A percentile compares a stretch with the other conserved stretches of the same genome.
Evolutionary conservation across 306 rosid genomes (phyloP).

Genomic region (Prunus kanzakura): DNA sequence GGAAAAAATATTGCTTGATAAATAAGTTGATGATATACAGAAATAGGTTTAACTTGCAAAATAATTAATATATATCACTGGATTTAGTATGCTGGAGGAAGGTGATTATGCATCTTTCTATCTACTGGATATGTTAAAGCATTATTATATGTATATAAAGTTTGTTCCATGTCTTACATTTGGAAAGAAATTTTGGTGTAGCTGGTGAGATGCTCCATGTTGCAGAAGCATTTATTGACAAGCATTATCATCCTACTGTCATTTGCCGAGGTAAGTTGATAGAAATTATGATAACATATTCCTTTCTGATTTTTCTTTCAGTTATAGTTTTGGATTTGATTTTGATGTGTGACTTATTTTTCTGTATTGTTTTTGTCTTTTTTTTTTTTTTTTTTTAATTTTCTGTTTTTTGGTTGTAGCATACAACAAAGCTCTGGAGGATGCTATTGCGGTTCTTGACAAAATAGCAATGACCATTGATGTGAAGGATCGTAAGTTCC

Average conservation of each 20-base stretch:
- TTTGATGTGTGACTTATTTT: not conserved
- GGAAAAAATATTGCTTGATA: not conserved
- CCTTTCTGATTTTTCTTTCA: not conserved
- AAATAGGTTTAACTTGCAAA: not conserved
- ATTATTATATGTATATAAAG: not conserved
- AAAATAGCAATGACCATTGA: constrained; percentile 88
- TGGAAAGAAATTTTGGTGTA: constrained; percentile 28
- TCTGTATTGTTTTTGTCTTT: not conserved
- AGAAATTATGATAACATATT: not conserved
- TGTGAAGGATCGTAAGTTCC: constrained; percentile 77
- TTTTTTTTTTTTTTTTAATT: not conserved
- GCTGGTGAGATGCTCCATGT: constrained; percentile 99
- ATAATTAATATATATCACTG: not conserved
- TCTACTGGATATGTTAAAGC: not conserved
- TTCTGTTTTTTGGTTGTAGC: constrained; percentile 46
- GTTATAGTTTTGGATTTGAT: not conserved
- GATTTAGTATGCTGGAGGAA: not conserved
- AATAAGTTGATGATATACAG: not conserved
- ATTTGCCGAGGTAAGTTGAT: constrained; percentile 70
- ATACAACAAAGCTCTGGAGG: constrained; percentile 92
- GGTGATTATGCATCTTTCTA: not conserved
- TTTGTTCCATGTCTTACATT: constrained; percentile 5
- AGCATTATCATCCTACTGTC: constrained; percentile 86
- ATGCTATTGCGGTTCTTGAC: constrained; percentile 88
- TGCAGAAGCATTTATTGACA: constrained; percentile 89